These are phyloP conservation scores for Lactarius hengduanensis DNA, from an alignment of 768 basidiomycete genomes.

Conservation along the genomic window DNA sequence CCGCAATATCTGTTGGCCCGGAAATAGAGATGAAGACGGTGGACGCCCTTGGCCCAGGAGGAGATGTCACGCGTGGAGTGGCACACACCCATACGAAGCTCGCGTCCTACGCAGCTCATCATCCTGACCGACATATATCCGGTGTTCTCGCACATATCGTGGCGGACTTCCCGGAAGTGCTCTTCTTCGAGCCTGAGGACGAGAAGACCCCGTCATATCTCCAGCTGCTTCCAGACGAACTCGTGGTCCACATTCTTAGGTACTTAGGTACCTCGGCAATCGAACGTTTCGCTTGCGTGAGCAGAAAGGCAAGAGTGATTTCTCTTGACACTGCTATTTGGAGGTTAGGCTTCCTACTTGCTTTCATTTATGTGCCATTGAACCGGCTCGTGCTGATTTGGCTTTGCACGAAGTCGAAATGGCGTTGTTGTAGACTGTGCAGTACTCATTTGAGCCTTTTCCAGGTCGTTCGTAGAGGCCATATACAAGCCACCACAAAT, in stretches of 20 bases:
- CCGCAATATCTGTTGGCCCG: background rate
- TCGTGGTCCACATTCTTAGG: slow-evolving; percentile 65
- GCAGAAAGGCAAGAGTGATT: slow-evolving; percentile 71
- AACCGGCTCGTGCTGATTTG: background rate
- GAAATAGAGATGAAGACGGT: background rate
- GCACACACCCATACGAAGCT: slow-evolving; percentile 5
- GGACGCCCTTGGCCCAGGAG: background rate
- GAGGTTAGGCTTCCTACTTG: slow-evolving; percentile 50
- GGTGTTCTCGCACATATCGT: slow-evolving; percentile 50
- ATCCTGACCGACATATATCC: slow-evolving; percentile 34
- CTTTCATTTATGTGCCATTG: background rate
- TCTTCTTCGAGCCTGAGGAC: slow-evolving; percentile 67
- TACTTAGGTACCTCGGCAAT: slow-evolving; percentile 64
- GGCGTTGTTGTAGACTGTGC: slow-evolving; percentile 3
- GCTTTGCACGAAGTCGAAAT: background rate
- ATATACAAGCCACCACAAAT: slow-evolving; percentile 81
- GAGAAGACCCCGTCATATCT: slow-evolving; percentile 59
- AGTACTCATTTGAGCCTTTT: slow-evolving; percentile 18
- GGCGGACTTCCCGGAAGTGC: slow-evolving; percentile 44
- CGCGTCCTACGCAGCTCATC: slow-evolving; percentile 16
- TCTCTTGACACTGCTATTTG: slow-evolving; percentile 70
- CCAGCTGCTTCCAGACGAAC: slow-evolving; percentile 68
- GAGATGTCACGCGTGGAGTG: slow-evolving; percentile 15
- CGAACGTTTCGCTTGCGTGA: slow-evolving; percentile 74
- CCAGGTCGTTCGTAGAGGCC: slow-evolving; percentile 58